phyloP scores from a whole-genome alignment of 164 flowering plant genomes.

The Annona cherimola region DNA sequence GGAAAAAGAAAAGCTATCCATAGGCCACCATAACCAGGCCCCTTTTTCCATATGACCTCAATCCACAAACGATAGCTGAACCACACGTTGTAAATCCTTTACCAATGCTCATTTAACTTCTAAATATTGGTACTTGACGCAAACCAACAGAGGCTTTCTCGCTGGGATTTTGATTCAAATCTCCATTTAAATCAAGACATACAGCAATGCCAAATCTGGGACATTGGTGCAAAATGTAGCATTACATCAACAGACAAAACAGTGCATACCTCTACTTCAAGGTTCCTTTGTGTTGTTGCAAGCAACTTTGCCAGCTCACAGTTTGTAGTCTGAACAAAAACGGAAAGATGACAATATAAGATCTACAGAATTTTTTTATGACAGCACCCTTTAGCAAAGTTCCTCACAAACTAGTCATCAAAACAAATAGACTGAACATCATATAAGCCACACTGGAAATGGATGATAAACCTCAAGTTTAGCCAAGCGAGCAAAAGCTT shows the following conservation, averaged over 20 bases:
- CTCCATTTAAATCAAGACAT: background rate
- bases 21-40: background rate
- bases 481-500: constrained; percentile 67
- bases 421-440: background rate
- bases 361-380: constrained; percentile 8
- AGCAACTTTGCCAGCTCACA: constrained; percentile 83
- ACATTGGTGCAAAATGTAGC: background rate
- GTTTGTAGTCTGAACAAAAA: constrained; percentile 66
- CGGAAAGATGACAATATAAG: background rate
- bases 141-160: background rate
- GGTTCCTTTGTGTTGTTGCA: constrained; percentile 75
- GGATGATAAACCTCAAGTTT: constrained; percentile 64
- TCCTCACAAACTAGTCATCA: background rate
- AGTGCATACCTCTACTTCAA: constrained; percentile 71
- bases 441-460: constrained; percentile 5
- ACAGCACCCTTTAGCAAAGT: background rate
- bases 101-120: background rate
- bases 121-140: background rate
- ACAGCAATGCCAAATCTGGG: background rate
- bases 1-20: background rate
- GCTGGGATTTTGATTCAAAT: background rate
- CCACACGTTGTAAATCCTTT: background rate
- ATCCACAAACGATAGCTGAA: background rate
- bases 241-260: background rate
- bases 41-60: background rate